phyloP scores from a whole-genome alignment of 495 filamentous ascomycete species.

The Penicillium waksmanii region DNA sequence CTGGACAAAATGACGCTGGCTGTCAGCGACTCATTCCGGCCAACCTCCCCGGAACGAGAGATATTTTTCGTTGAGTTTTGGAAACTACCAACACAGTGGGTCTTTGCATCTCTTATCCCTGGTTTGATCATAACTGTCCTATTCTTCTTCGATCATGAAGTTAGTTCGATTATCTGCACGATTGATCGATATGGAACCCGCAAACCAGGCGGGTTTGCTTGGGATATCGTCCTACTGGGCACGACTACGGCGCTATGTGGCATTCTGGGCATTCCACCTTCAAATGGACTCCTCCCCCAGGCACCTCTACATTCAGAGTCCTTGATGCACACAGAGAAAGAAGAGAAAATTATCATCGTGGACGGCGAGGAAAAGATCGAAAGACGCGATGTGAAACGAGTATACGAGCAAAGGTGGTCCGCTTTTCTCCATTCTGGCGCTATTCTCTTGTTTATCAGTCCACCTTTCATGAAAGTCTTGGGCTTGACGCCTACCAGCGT shows the following conservation, averaged over 20 bases:
- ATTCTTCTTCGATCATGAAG: conserved; percentile 78
- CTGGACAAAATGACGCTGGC: conserved; percentile 66
- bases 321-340: conserved; percentile 59
- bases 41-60: conserved; percentile 59
- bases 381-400: conserved; percentile 46
- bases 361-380: conserved; percentile 46
- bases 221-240: conserved; percentile 71
- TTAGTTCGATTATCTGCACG: conserved; percentile 76
- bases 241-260: conserved; percentile 70
- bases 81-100: conserved; percentile 63
- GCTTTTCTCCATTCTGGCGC: conserved; percentile 64
- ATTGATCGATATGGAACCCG: conserved; percentile 66
- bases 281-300: conserved; percentile 71
- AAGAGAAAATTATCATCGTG: conserved; percentile 39
- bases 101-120: conserved; percentile 66
- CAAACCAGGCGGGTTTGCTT: conserved; percentile 71
- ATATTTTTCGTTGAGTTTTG: conserved; percentile 71
- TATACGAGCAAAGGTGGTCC: conserved; percentile 73
- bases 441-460: conserved; percentile 64
- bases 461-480: conserved; percentile 70
- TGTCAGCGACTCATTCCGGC: conserved; percentile 61
- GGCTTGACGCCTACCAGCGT: conserved; percentile 72
- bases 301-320: conserved; percentile 72
- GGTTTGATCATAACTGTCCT: conserved; percentile 69
- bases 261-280: conserved; percentile 69